phyloP scores from a whole-genome alignment of 2,329 filamentous ascomycete genomes.

The Arachnopeziza araneosa region DNA sequence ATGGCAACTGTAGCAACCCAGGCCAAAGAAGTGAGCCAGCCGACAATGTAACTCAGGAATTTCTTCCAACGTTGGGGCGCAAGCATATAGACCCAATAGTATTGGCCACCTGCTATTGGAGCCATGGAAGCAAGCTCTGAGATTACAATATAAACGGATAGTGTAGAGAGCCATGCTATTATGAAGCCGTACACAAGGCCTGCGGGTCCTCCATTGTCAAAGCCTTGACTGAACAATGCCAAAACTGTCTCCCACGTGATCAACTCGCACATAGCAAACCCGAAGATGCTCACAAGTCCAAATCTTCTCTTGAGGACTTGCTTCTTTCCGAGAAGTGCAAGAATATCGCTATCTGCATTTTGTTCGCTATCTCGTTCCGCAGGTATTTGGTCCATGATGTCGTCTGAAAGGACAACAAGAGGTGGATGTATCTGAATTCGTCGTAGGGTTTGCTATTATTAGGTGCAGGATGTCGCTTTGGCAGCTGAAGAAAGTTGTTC shows the following conservation, averaged over 20 bases:
- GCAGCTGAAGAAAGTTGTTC: too few relatives aligned
- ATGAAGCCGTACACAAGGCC: conserved; percentile 49
- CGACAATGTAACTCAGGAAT: conserved; percentile 38
- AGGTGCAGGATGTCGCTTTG: too few relatives aligned
- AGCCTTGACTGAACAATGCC: conserved; percentile 7
- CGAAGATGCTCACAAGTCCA: conserved; percentile 44
- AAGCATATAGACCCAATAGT: conserved; percentile 52
- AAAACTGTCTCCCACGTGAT: conserved; percentile 49
- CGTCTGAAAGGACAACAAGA: too few relatives aligned
- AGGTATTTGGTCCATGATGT: not conserved
- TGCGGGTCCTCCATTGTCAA: conserved; percentile 45
- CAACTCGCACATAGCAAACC: conserved; percentile 47
- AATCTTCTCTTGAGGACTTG: conserved; percentile 38
- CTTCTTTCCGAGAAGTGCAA: conserved; percentile 15
- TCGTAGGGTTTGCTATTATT: too few relatives aligned
- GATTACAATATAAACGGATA: conserved; percentile 38
- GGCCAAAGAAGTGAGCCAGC: conserved; percentile 40
- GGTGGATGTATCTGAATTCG: too few relatives aligned
- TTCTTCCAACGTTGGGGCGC: conserved; percentile 42
- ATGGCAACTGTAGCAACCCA: not conserved
- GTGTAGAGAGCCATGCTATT: conserved; percentile 41
- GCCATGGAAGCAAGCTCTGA: conserved; percentile 39
- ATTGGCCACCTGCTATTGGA: conserved; percentile 51
- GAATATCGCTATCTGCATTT: conserved; percentile 7
- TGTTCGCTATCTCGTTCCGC: conserved; percentile 5